Percentiles rank a stretch among this genome's conserved stretches.
These are phyloP conservation scores for Gracilaria domingensis DNA, from an alignment of 23 red algal species.

Conservation along the genomic window DNA sequence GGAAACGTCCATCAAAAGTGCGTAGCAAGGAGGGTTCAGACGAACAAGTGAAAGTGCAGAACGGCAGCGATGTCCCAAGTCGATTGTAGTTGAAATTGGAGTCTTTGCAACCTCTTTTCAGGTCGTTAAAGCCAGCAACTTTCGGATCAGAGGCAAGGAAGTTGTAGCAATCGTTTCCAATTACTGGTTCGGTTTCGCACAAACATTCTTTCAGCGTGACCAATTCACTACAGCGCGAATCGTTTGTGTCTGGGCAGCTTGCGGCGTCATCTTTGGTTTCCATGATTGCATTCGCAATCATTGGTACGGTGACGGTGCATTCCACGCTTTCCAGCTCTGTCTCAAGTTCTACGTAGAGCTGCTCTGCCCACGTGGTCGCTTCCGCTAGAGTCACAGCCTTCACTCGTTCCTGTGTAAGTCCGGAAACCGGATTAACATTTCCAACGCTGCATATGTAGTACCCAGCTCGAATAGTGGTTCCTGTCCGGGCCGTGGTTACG, in stretches of 20 bases:
- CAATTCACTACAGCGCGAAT: background rate
- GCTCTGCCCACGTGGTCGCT: background rate
- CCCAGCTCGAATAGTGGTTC: too few species aligned
- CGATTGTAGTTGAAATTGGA: background rate
- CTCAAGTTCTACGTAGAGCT: background rate
- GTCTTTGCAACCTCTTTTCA: background rate
- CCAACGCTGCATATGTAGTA: too few species aligned
- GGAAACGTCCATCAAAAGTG: too few species aligned
- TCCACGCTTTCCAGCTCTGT: background rate
- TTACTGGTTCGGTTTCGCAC: background rate
- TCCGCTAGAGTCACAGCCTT: too few species aligned
- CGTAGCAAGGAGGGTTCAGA: background rate
- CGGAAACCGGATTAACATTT: too few species aligned
- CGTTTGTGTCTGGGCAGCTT: background rate
- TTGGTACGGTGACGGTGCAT: background rate
- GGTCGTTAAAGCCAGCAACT: background rate
- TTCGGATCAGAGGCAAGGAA: background rate
- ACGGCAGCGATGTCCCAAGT: background rate
- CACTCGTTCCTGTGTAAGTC: too few species aligned
- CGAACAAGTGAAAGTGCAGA: background rate
- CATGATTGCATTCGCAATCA: slow-evolving; percentile 6
- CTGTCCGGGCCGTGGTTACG: too few species aligned
- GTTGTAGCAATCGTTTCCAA: background rate
- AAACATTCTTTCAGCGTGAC: background rate
- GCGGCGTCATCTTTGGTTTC: background rate